A percentile compares a stretch with the other conserved stretches of the same genome.
Evolutionary conservation across 2,329 filamentous ascomycete genomes (phyloP).

Genomic region (Ramularia endophylla): DNA sequence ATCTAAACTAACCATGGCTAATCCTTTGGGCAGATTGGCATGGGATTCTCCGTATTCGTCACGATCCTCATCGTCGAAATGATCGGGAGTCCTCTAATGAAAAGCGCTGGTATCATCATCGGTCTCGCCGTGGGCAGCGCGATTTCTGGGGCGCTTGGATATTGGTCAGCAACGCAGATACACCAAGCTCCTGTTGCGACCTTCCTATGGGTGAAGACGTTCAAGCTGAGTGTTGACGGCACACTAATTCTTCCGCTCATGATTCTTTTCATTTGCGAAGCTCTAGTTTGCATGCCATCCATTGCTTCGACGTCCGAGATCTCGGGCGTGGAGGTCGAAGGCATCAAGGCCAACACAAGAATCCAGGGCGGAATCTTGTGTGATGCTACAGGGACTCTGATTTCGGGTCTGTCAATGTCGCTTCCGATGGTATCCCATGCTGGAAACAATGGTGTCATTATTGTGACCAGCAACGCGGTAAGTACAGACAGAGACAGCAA

Average conservation of each 20-base stretch:
- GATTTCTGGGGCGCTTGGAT: slow-evolving; percentile 16
- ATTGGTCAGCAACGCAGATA: slow-evolving; percentile 14
- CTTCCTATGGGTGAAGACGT: slow-evolving; percentile 15
- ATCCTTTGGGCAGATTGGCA: slow-evolving; percentile 6
- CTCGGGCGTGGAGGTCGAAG: slow-evolving; percentile 13
- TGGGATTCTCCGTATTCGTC: slow-evolving; percentile 17
- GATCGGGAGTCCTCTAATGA: slow-evolving; percentile 16
- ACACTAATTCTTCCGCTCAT: slow-evolving; percentile 14
- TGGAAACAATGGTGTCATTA: slow-evolving; percentile 18
- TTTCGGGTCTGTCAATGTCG: slow-evolving; percentile 12
- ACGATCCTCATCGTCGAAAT: slow-evolving; percentile 19
- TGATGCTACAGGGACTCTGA: slow-evolving; percentile 13
- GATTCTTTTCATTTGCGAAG: slow-evolving; percentile 18
- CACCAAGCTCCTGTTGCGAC: slow-evolving; percentile 13
- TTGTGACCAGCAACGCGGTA: slow-evolving; percentile 19
- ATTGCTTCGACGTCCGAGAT: slow-evolving; percentile 15
- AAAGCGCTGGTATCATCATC: slow-evolving; percentile 16
- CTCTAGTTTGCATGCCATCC: slow-evolving; percentile 18
- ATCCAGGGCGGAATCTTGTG: slow-evolving; percentile 19
- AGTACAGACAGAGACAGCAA: background rate
- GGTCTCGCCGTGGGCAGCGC: slow-evolving; percentile 16
- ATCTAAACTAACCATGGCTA: no score
- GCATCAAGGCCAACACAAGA: slow-evolving; percentile 15
- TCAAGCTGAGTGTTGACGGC: slow-evolving; percentile 16
- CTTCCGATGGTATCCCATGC: slow-evolving; percentile 18